Evolutionary conservation across 129 eudicot species (phyloP), one percentile per base, ranked within the genome.

Genomic region (Pseudognaphalium luteoalbum): DNA sequence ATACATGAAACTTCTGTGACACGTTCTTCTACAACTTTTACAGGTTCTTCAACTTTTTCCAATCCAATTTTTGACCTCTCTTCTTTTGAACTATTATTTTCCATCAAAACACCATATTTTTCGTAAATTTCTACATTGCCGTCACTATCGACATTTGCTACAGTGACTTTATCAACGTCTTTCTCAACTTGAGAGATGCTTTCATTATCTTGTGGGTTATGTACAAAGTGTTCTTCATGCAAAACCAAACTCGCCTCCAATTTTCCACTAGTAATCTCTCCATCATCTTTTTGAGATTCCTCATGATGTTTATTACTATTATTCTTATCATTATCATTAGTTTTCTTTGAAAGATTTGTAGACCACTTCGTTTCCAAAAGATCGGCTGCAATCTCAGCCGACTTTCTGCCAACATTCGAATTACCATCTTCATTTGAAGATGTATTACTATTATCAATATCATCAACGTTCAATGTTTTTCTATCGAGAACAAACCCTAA

Each of bases 331-430:
- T 57, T 87, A 44, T 61, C 29, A 64, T 44, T 39, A 42, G 37
- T 84, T 62, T 75, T 51, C 30, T 85, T 76, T 30, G 68, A 70
- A 75, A 91, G 80, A 80, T 78, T 86, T 3, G 96, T 89, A 20
- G 97, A 89, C 99, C 97, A 95, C 69, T 78, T 87, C 78, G 81
- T 81, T 44, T 95, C 99, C 88, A 95, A 80, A 51, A 95, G 91
- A 79, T 95, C 96, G 9, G 97, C 98, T 16, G 99, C 97, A 58
- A 95, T 84, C 86, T 91, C 95, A 76, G 94, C 81, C 1, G 97
- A 91, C 37, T 81, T 65, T 70, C 90, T 84, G 67, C 28, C 74
- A 59, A 5, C 82, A 67, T 62, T 83, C 17, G 72, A 52, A 63
- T 28, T 64, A 72, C 65, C 70, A 6, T 83, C 76, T 37, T 79